Percentiles rank a stretch among this genome's conserved stretches.
phyloP scores from a whole-genome alignment of 225 moss, liverwort and hornwort species.

The Bryum argenteum region DNA sequence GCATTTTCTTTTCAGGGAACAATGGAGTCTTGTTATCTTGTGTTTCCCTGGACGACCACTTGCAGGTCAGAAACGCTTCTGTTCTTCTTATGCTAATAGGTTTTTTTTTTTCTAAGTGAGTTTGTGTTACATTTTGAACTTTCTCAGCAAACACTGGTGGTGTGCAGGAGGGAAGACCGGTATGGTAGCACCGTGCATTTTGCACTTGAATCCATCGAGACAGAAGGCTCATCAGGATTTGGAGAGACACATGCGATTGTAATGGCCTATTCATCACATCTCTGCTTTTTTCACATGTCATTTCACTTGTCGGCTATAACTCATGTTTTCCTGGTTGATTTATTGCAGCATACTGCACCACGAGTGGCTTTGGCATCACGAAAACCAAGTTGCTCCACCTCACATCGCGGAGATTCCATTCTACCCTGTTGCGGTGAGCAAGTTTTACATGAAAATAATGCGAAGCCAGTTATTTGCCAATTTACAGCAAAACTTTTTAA shows the following conservation, averaged over 20 bases:
- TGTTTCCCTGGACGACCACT: conserved; percentile 47
- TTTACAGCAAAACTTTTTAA: not conserved
- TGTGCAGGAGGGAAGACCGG: conserved; percentile 30
- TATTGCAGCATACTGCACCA: conserved; percentile 36
- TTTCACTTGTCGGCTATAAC: not conserved
- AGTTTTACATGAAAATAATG: not conserved
- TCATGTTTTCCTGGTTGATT: conserved; percentile 21
- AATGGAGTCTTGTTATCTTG: conserved; percentile 48
- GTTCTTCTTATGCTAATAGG: not conserved
- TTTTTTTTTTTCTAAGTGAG: conserved; percentile 12
- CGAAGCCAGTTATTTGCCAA: too few relatives aligned
- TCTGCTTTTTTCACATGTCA: not conserved
- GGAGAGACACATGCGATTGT: conserved; percentile 53
- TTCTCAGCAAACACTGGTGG: conserved; percentile 11
- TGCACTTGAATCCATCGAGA: conserved; percentile 49
- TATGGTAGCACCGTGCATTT: conserved; percentile 39
- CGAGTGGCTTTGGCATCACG: conserved; percentile 44
- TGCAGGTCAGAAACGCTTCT: conserved; percentile 25
- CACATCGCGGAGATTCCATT: conserved; percentile 43
- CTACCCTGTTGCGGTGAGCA: conserved; percentile 31
- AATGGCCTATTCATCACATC: conserved; percentile 21
- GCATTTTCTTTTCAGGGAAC: conserved; percentile 32
- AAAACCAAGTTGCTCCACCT: conserved; percentile 25
- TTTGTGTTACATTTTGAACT: not conserved
- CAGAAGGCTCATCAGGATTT: conserved; percentile 46